Evolutionary conservation across 2,329 filamentous ascomycete genomes (phyloP), one percentile per base, ranked within the genome.

Genomic region (Bipolaris oryzae): DNA sequence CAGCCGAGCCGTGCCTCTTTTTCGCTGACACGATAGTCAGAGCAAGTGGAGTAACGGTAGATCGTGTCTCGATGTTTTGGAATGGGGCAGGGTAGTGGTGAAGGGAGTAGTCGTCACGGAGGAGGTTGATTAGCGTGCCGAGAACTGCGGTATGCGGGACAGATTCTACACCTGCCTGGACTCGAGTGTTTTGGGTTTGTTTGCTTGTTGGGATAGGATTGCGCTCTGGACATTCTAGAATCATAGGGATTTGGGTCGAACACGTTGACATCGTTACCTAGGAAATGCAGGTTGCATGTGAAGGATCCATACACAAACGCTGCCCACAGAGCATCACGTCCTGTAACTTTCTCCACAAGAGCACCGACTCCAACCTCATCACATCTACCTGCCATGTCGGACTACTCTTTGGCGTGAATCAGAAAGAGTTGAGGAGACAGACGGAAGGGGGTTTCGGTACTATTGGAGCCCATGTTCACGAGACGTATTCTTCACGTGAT

Each of bases 21-120:
- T 53, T 47, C n/a, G n/a, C 45, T 42, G 43, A 25, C 23, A 43
- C 9, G 28, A 42, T 33, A 34, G 44, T 9, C 13, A 35, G 49
- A 53, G 42, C 13, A 46, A 20, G 38, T 43, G 13, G 20, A 35
- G 41, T 7, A n/a, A 42, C 33, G 15, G 21, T 28, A 9, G 20
- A 37, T 48, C 45, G n/a, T 15, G 33, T 48, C 20, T 35, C 44
- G 25, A 15, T 42, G 37, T 35, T 11, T 50, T 16, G 31, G 39
- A 37, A 18, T 33, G 48, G 28, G 28, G 20, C 13, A 7, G 18
- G 38, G 38, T 34, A 16, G 28, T 25, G 18, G 15, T 21, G 31
- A 42, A 38, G 31, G n/a, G 20, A 18, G 37, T 50, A 20, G 25
- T 42, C 15, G 48, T 15, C 38, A 7, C 7, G 3, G 9, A 43